Conservation (phyloP, 352 stramenopile genomes). For the Pythium rishiriense region DNA sequence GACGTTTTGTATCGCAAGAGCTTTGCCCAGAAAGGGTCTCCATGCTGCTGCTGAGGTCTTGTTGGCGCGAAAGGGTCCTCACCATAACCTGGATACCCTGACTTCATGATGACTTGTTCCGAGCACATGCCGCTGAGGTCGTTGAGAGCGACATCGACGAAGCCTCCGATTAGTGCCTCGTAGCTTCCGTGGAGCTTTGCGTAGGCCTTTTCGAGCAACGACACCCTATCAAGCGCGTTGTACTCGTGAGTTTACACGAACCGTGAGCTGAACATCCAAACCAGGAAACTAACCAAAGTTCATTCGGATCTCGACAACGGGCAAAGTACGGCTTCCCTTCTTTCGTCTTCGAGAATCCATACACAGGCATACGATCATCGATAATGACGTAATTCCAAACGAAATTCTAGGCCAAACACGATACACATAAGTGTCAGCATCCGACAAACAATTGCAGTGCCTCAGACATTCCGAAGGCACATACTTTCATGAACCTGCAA, state of each 20-base stretch:
- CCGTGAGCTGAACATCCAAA: too few species aligned
- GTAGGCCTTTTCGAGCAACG: constrained; percentile 91
- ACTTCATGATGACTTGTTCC: constrained; percentile 86
- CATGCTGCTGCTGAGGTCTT: constrained; percentile 39
- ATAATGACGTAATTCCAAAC: constrained; percentile 92
- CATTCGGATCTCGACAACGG: constrained; percentile 80
- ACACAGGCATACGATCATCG: constrained; percentile 87
- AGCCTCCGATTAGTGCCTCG: constrained; percentile 87
- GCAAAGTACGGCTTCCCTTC: constrained; percentile 84
- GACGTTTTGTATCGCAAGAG: constrained; percentile 74
- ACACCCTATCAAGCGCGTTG: constrained; percentile 62
- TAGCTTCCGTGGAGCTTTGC: constrained; percentile 92
- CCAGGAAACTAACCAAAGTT: constrained; percentile 65
- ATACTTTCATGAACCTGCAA: constrained; percentile 92
- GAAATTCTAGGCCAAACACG: constrained; percentile 74
- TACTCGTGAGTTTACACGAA: too few species aligned
- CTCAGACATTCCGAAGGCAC: too few species aligned
- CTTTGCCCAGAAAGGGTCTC: constrained; percentile 84
- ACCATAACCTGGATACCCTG: constrained; percentile 73
- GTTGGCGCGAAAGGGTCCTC: constrained; percentile 62
- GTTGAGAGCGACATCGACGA: constrained; percentile 87
- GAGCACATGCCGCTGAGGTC: constrained; percentile 90
- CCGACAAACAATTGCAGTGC: too few species aligned
- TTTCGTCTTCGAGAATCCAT: constrained; percentile 79
- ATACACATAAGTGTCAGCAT: background rate